These are phyloP conservation scores for Neurospora sp. DNA, from an alignment of 495 filamentous ascomycete species.

Conservation along the genomic window DNA sequence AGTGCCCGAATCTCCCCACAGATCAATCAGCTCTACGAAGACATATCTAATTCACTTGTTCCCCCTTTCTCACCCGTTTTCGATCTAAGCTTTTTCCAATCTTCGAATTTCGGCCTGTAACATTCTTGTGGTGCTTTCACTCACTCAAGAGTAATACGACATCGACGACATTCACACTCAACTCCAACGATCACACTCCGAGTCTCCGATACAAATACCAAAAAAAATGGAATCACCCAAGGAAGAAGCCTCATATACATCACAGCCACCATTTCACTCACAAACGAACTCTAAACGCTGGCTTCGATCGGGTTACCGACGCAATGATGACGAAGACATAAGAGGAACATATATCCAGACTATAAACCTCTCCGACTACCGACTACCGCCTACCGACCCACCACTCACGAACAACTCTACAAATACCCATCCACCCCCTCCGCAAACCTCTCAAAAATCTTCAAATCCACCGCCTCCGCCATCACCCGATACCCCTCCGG, in stretches of 20 bases:
- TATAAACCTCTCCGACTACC: neutral
- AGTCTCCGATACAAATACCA: neutral
- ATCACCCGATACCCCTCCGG: slow-evolving; percentile 45
- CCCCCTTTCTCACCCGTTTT: neutral
- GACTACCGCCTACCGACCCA: neutral
- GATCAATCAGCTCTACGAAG: neutral
- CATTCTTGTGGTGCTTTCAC: neutral
- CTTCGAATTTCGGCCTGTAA: neutral
- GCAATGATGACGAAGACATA: neutral
- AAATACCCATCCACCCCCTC: slow-evolving; percentile 12
- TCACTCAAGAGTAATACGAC: neutral
- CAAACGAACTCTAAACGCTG: neutral
- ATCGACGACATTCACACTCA: neutral
- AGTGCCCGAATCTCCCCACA: neutral
- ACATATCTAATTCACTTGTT: neutral
- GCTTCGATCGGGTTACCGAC: too few species aligned
- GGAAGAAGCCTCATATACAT: neutral
- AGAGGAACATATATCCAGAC: neutral
- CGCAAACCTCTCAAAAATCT: slow-evolving; percentile 30
- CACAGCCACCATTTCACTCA: neutral
- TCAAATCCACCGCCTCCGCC: slow-evolving; percentile 45
- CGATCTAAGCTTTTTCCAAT: neutral
- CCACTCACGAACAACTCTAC: neutral
- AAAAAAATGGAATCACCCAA: neutral
- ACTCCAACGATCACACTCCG: neutral